Base-by-base conservation (phyloP, 345 rosid species). In the Salix exigua region DNA sequence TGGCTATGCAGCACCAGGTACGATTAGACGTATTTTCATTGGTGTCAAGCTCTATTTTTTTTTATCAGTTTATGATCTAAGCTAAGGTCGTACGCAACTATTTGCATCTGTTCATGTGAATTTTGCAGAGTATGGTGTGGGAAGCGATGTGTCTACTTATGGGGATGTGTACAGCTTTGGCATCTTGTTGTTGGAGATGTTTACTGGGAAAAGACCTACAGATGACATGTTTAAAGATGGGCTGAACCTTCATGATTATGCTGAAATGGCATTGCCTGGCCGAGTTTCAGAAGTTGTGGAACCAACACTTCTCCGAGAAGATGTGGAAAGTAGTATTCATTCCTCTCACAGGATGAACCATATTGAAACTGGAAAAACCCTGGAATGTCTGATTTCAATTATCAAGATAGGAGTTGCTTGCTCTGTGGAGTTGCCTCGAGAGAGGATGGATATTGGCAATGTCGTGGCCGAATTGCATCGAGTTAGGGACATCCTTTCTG, bases 111-210 rank as follows among this genome's bases (percentile, higher is more conserved):
- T 13, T 46, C 18, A 46, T 46, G 44, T 40, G 44, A 10, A 40
- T 40, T 10, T 40, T 25, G 9, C 55, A 76, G 77, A 76, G 40
- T 76, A 55, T 13, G 83, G 80, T 9, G 11, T 44, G 18, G 77
- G 51, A 5, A 53, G 77, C 12, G 33, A 21, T 18, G 74, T 80
- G 33, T 75, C 83, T 0, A 58, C 25, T 2, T 1, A 18, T 4
- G 58, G 58, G 58, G 58, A 18, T 51, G 58, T 18, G 55, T 50
- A 50, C 55, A 50, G n/a, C 55, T 17, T 18, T 50, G 55, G 55
- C 55, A 50, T 50, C 55, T 6, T 18, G 55, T 50, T 50, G n/a
- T 18, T 53, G 60, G 60, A 53, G 60, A 53, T 53, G 60, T 53
- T 51, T 19, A 51, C 60, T 18, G n/a, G 60, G 6, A 51, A 7